These are phyloP conservation scores for Brassica incana DNA, from an alignment of 345 rosid genomes.

Conservation along the genomic window DNA sequence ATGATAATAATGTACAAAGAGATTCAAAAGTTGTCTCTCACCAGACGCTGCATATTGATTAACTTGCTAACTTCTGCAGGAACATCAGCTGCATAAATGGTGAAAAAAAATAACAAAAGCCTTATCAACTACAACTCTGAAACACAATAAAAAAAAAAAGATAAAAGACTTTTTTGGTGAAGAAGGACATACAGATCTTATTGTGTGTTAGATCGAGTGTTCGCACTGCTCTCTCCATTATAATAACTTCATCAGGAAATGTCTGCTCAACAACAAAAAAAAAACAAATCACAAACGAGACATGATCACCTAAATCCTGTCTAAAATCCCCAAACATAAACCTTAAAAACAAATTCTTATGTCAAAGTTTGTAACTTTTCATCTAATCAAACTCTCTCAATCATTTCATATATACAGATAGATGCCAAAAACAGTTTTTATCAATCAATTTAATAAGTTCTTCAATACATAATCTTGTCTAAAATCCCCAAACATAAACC, in stretches of 20 bases:
- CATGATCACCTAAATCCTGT: neutral
- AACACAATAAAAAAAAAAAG: neutral
- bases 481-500: neutral
- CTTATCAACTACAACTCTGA: neutral
- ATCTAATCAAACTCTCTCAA: neutral
- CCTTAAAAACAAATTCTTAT: slow-evolving; percentile 5
- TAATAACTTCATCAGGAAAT: slow-evolving; percentile 79
- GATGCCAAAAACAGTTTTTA: neutral
- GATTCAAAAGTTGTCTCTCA: slow-evolving; percentile 33
- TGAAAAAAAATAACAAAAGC: slow-evolving; percentile 25
- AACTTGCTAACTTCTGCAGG: slow-evolving; percentile 79
- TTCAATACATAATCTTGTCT: neutral
- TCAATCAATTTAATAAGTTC: neutral
- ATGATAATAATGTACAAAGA: neutral
- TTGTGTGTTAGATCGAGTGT: slow-evolving; percentile 89
- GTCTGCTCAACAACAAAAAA: slow-evolving; percentile 50
- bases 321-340: slow-evolving; percentile 6
- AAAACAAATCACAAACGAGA: slow-evolving; percentile 12
- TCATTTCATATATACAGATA: neutral
- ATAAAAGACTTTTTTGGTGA: neutral
- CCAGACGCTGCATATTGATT: slow-evolving; percentile 89
- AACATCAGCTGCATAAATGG: slow-evolving; percentile 80
- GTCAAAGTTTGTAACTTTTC: slow-evolving; percentile 11
- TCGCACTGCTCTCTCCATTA: slow-evolving; percentile 71
- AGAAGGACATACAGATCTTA: slow-evolving; percentile 59